phyloP scores from a whole-genome alignment of 2,329 filamentous ascomycete genomes.

The Penicillium glabrum region DNA sequence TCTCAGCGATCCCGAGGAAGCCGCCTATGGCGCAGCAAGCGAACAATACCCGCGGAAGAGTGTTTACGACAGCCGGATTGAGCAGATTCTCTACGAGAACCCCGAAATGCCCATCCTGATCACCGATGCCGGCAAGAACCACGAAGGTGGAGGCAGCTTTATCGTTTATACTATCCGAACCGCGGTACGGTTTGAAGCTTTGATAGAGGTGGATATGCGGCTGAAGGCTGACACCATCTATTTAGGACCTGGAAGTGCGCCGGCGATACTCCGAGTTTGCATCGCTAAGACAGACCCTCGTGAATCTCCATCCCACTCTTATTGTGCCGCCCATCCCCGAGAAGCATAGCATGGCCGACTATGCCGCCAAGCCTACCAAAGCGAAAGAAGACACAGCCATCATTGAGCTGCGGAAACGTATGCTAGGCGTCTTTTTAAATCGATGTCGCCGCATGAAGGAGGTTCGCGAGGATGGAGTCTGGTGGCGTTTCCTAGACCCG shows the following conservation, averaged over 20 bases:
- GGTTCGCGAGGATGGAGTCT: slow-evolving; percentile 87
- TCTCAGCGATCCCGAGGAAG: slow-evolving; percentile 61
- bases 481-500: slow-evolving; percentile 96
- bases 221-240: slow-evolving; percentile 6
- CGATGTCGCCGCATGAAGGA: slow-evolving; percentile 90
- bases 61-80: slow-evolving; percentile 90
- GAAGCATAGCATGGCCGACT: slow-evolving; percentile 98
- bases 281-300: slow-evolving; percentile 82
- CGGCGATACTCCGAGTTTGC: slow-evolving; percentile 96
- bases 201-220: neutral
- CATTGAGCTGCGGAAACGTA: slow-evolving; percentile 93
- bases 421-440: slow-evolving; percentile 94
- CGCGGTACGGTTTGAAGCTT: slow-evolving; percentile 60
- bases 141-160: slow-evolving; percentile 85
- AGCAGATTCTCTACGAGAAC: slow-evolving; percentile 96
- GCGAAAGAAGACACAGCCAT: slow-evolving; percentile 97
- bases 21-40: slow-evolving; percentile 51
- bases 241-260: slow-evolving; percentile 88
- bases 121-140: slow-evolving; percentile 91
- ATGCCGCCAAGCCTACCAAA: slow-evolving; percentile 95
- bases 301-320: slow-evolving; percentile 88
- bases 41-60: slow-evolving; percentile 61
- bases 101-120: slow-evolving; percentile 88
- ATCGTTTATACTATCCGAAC: slow-evolving; percentile 98
- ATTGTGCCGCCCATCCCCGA: slow-evolving; percentile 97